Evolutionary conservation across 2,329 filamentous ascomycete species (phyloP).

Genomic region (Penicillium sp.): DNA sequence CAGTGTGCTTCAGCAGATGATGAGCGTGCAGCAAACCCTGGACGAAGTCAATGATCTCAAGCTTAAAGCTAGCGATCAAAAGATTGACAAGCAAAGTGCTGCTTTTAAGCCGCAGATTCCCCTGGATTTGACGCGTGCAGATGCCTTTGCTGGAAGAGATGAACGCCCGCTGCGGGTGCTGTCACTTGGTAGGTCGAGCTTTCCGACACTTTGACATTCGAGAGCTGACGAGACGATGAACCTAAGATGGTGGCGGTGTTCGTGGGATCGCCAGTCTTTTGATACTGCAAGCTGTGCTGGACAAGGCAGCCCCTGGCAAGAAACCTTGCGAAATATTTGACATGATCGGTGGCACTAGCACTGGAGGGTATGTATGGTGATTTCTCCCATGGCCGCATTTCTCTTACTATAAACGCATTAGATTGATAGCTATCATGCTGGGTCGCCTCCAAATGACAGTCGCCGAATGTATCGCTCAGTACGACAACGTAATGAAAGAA

Average conservation of each 20-base stretch:
- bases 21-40: constrained; percentile 2
- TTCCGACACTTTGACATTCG: background rate
- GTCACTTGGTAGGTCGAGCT: constrained; percentile 9
- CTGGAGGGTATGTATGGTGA: background rate
- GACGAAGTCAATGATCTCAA: constrained; percentile 8
- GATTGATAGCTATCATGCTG: constrained; percentile 83
- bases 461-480: constrained; percentile 59
- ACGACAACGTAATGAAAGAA: constrained; percentile 10
- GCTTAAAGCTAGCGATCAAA: background rate
- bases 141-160: constrained; percentile 1
- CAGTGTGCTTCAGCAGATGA: background rate
- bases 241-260: constrained; percentile 79
- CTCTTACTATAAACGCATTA: background rate
- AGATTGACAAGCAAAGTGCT: background rate
- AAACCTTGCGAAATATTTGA: constrained; percentile 17
- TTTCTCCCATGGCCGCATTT: background rate
- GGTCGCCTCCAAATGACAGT: constrained; percentile 81
- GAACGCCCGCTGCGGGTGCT: constrained; percentile 2
- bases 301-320: constrained; percentile 72
- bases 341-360: constrained; percentile 8
- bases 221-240: background rate
- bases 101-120: constrained; percentile 4
- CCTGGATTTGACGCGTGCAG: constrained; percentile 1
- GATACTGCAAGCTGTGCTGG: constrained; percentile 89
- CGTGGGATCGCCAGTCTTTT: constrained; percentile 93